phyloP scores from a whole-genome alignment of 2,329 filamentous ascomycete genomes.

The Fonsecaea nubica region DNA sequence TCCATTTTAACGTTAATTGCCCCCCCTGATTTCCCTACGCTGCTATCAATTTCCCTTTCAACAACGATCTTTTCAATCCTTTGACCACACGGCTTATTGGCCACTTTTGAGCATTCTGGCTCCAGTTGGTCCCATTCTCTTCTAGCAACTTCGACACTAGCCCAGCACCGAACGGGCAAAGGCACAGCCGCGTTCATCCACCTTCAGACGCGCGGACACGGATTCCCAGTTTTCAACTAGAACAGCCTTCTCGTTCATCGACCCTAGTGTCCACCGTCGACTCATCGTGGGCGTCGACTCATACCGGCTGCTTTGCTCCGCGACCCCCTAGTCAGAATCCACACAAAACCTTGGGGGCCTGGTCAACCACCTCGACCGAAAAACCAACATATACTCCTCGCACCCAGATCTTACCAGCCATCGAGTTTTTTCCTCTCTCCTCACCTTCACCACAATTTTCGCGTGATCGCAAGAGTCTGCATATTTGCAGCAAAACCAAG shows the following conservation, averaged over 20 bases:
- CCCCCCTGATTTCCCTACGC: conserved; percentile 31
- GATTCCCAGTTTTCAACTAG: conserved; percentile 17
- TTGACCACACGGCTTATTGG: conserved; percentile 26
- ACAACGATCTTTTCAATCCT: conserved; percentile 23
- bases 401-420: conserved; percentile 27
- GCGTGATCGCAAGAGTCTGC: conserved; percentile 29
- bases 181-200: conserved; percentile 29
- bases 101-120: conserved; percentile 17
- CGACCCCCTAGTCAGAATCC: conserved; percentile 24
- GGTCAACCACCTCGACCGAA: conserved; percentile 13
- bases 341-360: conserved; percentile 14
- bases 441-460: conserved; percentile 27
- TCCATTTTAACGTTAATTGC: conserved; percentile 30
- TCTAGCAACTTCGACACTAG: conserved; percentile 31
- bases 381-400: conserved; percentile 26
- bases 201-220: conserved; percentile 28
- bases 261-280: conserved; percentile 21
- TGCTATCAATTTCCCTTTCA: conserved; percentile 34
- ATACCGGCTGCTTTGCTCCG: conserved; percentile 31
- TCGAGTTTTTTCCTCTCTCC: conserved; percentile 28
- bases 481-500: conserved; percentile 20
- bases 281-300: conserved; percentile 32
- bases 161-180: conserved; percentile 27
- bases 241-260: conserved; percentile 28
- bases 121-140: conserved; percentile 28